A percentile compares a stretch with the other conserved stretches of the same genome.
These are phyloP conservation scores for Vaccinium vitisidaea DNA, from an alignment of 148 eudicot genomes.

Conservation along the genomic window DNA sequence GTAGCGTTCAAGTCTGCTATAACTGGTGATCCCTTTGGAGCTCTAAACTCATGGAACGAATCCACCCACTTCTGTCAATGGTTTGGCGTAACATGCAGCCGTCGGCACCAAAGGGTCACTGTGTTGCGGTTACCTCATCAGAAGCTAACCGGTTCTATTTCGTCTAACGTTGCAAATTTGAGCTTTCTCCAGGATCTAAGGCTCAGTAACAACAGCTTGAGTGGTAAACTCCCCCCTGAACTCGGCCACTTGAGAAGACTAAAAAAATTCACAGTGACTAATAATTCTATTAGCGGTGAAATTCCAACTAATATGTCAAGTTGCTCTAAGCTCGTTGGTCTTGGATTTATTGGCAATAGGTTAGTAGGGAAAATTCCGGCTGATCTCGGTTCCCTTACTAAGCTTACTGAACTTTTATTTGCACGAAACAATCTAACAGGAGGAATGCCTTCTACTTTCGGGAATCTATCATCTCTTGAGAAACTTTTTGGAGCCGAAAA, in stretches of 20 bases:
- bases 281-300: not conserved
- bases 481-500: not conserved
- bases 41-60: too few species aligned
- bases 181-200: not conserved
- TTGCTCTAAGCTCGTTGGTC: not conserved
- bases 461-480: not conserved
- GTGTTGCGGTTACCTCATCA: not conserved
- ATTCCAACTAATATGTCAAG: not conserved
- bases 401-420: not conserved
- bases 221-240: not conserved
- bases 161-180: not conserved
- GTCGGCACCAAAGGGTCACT: too few species aligned
- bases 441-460: not conserved
- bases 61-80: too few species aligned
- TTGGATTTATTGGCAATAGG: not conserved
- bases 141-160: not conserved
- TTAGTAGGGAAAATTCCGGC: not conserved
- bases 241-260: not conserved
- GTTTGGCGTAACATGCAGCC: too few species aligned
- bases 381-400: not conserved
- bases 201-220: not conserved
- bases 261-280: too few species aligned
- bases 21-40: too few species aligned
- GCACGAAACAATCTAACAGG: not conserved
- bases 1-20: too few species aligned